A percentile compares a stretch with the other conserved stretches of the same genome.
These are phyloP conservation scores for Aspergillus novofumigatus DNA, from an alignment of 2,329 filamentous ascomycete species.

Conservation along the genomic window DNA sequence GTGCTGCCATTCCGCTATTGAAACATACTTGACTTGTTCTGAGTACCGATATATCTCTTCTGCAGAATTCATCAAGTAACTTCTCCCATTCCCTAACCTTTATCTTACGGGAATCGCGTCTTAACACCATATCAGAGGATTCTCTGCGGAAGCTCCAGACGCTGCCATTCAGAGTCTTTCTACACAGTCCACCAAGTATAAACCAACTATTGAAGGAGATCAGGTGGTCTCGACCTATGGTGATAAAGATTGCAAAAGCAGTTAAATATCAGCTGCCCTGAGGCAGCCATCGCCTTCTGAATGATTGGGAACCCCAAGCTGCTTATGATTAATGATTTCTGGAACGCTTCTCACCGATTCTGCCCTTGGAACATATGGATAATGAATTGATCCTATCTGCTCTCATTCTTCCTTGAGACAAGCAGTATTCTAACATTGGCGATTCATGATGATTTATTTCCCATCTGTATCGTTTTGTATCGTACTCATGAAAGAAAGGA, in stretches of 20 bases:
- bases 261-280: not conserved
- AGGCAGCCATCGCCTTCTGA: not conserved
- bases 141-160: constrained; percentile 68
- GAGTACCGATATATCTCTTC: constrained; percentile 1
- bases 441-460: not conserved
- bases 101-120: not conserved
- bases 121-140: constrained; percentile 55
- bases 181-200: constrained; percentile 56
- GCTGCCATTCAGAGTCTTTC: constrained; percentile 66
- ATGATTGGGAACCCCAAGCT: not conserved
- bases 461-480: not conserved
- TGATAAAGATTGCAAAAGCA: constrained; percentile 6
- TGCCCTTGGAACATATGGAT: not conserved
- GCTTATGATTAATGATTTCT: not conserved
- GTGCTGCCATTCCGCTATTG: constrained; percentile 25
- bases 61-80: constrained; percentile 42
- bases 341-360: not conserved
- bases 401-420: not conserved
- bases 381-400: not conserved
- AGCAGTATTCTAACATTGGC: not conserved
- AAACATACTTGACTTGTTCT: constrained; percentile 5
- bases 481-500: not conserved
- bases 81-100: not conserved
- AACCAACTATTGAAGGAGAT: constrained; percentile 72
- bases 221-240: constrained; percentile 55